Conservation (phyloP, 2,329 filamentous ascomycete species). For the Lecanicillium sp. region DNA sequence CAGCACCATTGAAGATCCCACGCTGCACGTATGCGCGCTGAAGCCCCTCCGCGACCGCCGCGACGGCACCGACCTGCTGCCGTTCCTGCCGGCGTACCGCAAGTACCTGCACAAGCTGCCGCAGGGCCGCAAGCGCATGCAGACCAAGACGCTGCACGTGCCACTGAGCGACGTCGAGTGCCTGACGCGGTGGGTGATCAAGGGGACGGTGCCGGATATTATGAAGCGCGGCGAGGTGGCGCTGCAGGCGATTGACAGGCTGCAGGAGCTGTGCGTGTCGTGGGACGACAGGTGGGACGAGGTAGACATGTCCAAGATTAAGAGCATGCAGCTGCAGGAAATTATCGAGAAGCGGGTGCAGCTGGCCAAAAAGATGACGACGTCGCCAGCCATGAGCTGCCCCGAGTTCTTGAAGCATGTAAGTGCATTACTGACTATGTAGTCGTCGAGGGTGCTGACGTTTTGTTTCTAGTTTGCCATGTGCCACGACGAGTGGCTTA, state of each 20-base stretch:
- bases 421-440: constrained; percentile 33
- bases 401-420: constrained; percentile 82
- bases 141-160: constrained; percentile 61
- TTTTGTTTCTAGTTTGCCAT: constrained; percentile 65
- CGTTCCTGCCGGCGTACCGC: constrained; percentile 69
- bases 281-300: constrained; percentile 84
- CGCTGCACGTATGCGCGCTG: constrained; percentile 73
- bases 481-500: constrained; percentile 94
- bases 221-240: constrained; percentile 47
- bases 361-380: constrained; percentile 56
- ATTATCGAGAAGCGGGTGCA: constrained; percentile 65
- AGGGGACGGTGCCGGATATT: constrained; percentile 54
- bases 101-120: constrained; percentile 62
- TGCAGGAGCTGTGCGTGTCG: constrained; percentile 61
- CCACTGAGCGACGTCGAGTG: constrained; percentile 76
- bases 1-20: constrained; percentile 51
- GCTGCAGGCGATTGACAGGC: constrained; percentile 56
- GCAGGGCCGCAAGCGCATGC: constrained; percentile 59
- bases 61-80: constrained; percentile 77
- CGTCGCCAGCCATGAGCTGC: constrained; percentile 62
- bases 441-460: background rate
- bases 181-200: constrained; percentile 63
- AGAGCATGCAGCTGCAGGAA: constrained; percentile 75
- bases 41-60: constrained; percentile 61
- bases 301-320: constrained; percentile 73